phyloP scores from a whole-genome alignment of 805 yeast species.

The Saccharomycopsis fibuligera region DNA sequence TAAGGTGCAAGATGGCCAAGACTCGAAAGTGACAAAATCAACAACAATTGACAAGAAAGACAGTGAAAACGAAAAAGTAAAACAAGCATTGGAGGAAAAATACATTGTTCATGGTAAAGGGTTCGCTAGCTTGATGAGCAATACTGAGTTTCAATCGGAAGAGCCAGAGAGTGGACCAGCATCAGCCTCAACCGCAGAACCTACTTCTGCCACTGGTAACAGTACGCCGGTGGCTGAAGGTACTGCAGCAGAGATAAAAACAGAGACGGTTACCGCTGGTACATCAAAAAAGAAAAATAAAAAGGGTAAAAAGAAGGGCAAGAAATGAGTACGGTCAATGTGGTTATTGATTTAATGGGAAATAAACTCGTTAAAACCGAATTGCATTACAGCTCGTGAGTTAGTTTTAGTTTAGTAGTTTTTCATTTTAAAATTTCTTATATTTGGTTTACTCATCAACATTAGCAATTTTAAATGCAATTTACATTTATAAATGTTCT shows the following conservation, averaged over 20 bases:
- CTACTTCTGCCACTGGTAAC: conserved; percentile 26
- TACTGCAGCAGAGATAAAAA: conserved; percentile 21
- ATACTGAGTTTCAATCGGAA: conserved; percentile 17
- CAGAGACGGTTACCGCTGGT: conserved; percentile 15
- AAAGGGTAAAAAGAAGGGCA: conserved; percentile 26
- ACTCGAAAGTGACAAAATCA: neutral
- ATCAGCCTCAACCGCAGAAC: conserved; percentile 7
- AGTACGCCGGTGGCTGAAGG: conserved; percentile 27
- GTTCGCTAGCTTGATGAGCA: conserved; percentile 20
- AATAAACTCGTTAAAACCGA: too few species aligned
- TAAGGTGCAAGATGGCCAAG: neutral
- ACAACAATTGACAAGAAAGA: neutral
- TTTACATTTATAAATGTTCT: too few species aligned
- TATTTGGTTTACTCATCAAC: too few species aligned
- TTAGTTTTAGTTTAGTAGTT: too few species aligned
- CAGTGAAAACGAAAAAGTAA: neutral
- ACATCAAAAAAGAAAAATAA: conserved; percentile 22
- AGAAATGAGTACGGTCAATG: conserved; percentile 22
- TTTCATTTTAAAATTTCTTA: too few species aligned
- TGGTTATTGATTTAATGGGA: too few species aligned
- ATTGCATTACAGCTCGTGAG: too few species aligned
- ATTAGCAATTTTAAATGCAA: too few species aligned
- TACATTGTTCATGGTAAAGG: conserved; percentile 18
- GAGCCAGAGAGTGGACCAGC: neutral
- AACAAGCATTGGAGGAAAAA: conserved; percentile 12